Evolutionary conservation across 805 yeast genomes (phyloP), one percentile per base, ranked within the genome.

Genomic region (Starmera quercuum): DNA sequence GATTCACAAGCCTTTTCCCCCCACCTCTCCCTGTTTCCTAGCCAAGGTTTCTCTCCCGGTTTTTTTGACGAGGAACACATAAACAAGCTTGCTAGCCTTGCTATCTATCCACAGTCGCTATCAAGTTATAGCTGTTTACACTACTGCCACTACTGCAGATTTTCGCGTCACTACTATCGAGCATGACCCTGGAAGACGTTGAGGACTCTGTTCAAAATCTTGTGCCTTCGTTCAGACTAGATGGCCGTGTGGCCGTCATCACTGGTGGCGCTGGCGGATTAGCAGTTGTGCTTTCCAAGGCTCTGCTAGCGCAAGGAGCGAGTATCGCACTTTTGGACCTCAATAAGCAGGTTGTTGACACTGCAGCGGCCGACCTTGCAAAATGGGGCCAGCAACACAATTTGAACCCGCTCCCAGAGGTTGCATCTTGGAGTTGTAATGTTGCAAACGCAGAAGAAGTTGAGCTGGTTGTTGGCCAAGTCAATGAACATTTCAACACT

Each of bases 221-320:
- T 28, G 51, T 79, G 20, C 87, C 86, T 41, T 63, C 56, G 36
- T 79, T 78, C 57, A 71, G 83, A 61, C 64, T 78, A 35, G 29
- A 37, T 42, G 19, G 46, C 17, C 48, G 47, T 22, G 32, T 45
- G 15, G 31, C 26, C 15, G 36, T 40, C 5, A 47, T 36, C 37
- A 32, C 36, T 13, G 54, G 51, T 11, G 55, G 49, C 29, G 42
- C 44, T 15, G 81, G 79, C 3, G 54, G 59, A 5, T 73, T 75
- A 40, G 53, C 61, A 29, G 51, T 77, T 24, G 76, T 80, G 12
- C 51, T 81, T 34, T 65, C 81, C 36, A 72, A 78, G 48, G 83
- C 84, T 13, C 59, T 83, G 24, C 56, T 83, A 10, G 83, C 83
- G 4, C 83, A 82, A 47, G 94, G 90, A 24, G 84, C 90, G 4